Evolutionary conservation across 768 basidiomycete genomes (phyloP).

Genomic region (Boletus sp.): DNA sequence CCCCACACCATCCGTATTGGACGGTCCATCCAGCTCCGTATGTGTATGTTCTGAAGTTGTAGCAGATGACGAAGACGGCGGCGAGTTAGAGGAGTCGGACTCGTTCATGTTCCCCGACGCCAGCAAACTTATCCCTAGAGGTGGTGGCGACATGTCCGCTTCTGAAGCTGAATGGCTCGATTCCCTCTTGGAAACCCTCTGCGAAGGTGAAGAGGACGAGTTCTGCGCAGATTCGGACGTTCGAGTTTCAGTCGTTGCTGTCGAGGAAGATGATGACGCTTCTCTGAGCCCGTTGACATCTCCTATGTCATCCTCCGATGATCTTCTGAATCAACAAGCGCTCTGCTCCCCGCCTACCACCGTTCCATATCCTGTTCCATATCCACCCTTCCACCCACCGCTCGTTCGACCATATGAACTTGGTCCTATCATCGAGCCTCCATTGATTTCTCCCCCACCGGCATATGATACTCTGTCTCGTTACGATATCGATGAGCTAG

Average conservation of each 20-base stretch:
- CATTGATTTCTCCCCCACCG: constrained; percentile 38
- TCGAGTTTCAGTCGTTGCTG: constrained; percentile 45
- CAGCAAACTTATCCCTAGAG: constrained; percentile 47
- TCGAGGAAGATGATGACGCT: constrained; percentile 59
- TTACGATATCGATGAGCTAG: constrained; percentile 59
- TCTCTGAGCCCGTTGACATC: constrained; percentile 62
- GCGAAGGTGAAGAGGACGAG: constrained; percentile 70
- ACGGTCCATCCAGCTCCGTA: constrained; percentile 18
- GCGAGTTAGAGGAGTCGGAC: constrained; percentile 46
- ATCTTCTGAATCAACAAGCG: constrained; percentile 55
- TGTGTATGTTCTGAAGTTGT: constrained; percentile 37
- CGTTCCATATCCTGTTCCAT: constrained; percentile 61
- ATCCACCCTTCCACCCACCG: constrained; percentile 61
- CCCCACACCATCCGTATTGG: constrained; percentile 31
- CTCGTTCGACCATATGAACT: constrained; percentile 53
- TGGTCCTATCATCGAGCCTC: constrained; percentile 41
- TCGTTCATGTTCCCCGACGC: constrained; percentile 83
- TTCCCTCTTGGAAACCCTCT: constrained; percentile 71
- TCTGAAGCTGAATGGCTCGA: constrained; percentile 84
- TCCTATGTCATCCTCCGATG: constrained; percentile 77
- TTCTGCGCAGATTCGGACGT: constrained; percentile 44
- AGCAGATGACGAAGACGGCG: constrained; percentile 50
- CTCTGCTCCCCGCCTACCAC: constrained; percentile 48
- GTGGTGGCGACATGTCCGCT: constrained; percentile 35
- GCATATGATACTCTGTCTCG: constrained; percentile 61